Evolutionary conservation across 2,329 filamentous ascomycete genomes (phyloP).

Genomic region (Ophiosphaerella herpotricha): DNA sequence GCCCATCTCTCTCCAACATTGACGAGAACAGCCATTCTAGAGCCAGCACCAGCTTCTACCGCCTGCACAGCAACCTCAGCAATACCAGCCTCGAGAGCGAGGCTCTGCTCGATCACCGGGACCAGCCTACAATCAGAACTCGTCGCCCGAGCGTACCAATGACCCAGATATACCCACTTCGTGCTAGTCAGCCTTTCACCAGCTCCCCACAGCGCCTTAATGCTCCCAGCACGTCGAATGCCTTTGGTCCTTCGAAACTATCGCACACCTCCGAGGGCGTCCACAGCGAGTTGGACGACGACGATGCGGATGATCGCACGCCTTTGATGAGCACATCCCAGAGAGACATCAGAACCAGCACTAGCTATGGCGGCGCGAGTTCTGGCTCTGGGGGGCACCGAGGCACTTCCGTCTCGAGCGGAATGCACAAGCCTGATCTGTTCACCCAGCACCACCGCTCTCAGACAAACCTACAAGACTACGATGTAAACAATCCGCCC

Average conservation of each 20-base stretch:
- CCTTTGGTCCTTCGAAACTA: slow-evolving; percentile 32
- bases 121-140: slow-evolving; percentile 47
- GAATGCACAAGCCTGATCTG: slow-evolving; percentile 28
- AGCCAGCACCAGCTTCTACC: slow-evolving; percentile 58
- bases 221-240: slow-evolving; percentile 10
- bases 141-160: slow-evolving; percentile 52
- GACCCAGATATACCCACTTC: slow-evolving; percentile 33
- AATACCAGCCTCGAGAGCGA: slow-evolving; percentile 89
- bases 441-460: slow-evolving; percentile 36
- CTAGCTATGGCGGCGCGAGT: slow-evolving; percentile 40
- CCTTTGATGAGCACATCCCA: slow-evolving; percentile 55
- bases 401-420: slow-evolving; percentile 39
- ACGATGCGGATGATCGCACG: slow-evolving; percentile 57
- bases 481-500: slow-evolving; percentile 69
- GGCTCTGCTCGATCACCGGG: slow-evolving; percentile 82
- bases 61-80: slow-evolving; percentile 66
- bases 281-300: slow-evolving; percentile 56
- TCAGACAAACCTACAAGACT: slow-evolving; percentile 48
- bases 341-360: slow-evolving; percentile 39
- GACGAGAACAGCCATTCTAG: slow-evolving; percentile 36
- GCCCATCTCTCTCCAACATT: slow-evolving; percentile 48
- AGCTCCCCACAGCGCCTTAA: slow-evolving; percentile 26
- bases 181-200: slow-evolving; percentile 27
- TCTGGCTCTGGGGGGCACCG: slow-evolving; percentile 40
- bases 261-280: slow-evolving; percentile 30